Evolutionary conservation across 352 stramenopile genomes (phyloP).

Genomic region (Blastocystis hominis): DNA sequence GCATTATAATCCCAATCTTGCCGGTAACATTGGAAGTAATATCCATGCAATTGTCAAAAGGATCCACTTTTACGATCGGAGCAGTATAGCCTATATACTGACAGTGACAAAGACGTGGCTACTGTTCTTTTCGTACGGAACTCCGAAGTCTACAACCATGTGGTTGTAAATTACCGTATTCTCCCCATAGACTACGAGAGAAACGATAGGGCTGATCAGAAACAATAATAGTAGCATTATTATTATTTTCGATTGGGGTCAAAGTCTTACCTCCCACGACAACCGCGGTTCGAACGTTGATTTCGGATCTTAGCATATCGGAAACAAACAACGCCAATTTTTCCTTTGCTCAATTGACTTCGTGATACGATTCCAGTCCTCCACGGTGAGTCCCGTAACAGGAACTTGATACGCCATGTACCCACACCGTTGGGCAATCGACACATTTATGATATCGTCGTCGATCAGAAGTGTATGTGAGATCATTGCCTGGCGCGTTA

Average conservation of each 20-base stretch:
- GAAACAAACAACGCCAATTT: neutral
- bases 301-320: too few relatives aligned
- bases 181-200: neutral
- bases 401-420: slow-evolving; percentile 51
- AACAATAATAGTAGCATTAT: neutral
- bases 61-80: neutral
- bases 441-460: slow-evolving; percentile 35
- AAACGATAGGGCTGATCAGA: neutral
- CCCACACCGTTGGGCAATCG: neutral
- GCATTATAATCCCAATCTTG: neutral
- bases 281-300: neutral
- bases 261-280: neutral
- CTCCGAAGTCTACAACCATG: neutral
- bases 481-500: slow-evolving; percentile 51
- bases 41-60: neutral
- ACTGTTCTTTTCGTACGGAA: neutral
- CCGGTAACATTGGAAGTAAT: neutral
- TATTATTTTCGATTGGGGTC: neutral
- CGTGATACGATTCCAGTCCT: slow-evolving; percentile 20
- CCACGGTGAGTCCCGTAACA: neutral
- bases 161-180: neutral
- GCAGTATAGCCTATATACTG: neutral
- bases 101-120: neutral
- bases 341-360: neutral
- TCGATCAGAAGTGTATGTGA: slow-evolving; percentile 36